Conservation (phyloP, 2,329 filamentous ascomycete genomes). For the Venturia aucupariae region DNA sequence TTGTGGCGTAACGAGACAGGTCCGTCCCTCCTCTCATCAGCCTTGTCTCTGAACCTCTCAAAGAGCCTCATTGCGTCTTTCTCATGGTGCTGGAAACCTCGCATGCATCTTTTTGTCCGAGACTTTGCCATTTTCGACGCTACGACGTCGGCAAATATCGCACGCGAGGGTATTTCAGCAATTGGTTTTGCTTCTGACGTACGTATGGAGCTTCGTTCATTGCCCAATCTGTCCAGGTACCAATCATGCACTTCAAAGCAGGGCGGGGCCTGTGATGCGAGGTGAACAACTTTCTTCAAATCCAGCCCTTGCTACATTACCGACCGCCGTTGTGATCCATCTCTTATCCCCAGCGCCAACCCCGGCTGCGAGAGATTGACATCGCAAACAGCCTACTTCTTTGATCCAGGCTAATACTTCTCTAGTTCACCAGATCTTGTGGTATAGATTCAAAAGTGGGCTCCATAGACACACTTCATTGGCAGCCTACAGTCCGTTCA, state of each 20-base stretch:
- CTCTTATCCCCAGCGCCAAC: neutral
- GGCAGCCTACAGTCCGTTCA: neutral
- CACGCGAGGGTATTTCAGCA: neutral
- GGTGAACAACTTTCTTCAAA: neutral
- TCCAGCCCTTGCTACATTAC: slow-evolving; percentile 4
- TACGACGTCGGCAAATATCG: neutral
- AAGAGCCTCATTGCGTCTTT: slow-evolving; percentile 3
- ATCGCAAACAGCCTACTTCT: neutral
- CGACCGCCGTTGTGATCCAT: neutral
- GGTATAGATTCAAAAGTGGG: slow-evolving; percentile 5
- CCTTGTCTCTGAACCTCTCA: neutral
- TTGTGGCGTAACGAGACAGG: slow-evolving; percentile 7
- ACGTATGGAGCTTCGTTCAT: neutral
- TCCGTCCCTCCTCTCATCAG: neutral
- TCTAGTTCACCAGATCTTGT: neutral
- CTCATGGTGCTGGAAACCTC: neutral
- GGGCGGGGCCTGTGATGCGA: slow-evolving; percentile 1
- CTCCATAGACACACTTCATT: neutral
- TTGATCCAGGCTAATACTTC: slow-evolving; percentile 3
- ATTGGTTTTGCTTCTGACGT: slow-evolving; percentile 1
- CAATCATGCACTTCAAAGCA: neutral
- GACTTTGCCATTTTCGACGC: neutral
- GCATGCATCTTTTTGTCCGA: neutral
- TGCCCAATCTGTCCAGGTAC: neutral
- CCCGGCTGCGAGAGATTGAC: neutral